Conservation (phyloP, 495 filamentous ascomycete genomes). For the Glarea lozoyensis region DNA sequence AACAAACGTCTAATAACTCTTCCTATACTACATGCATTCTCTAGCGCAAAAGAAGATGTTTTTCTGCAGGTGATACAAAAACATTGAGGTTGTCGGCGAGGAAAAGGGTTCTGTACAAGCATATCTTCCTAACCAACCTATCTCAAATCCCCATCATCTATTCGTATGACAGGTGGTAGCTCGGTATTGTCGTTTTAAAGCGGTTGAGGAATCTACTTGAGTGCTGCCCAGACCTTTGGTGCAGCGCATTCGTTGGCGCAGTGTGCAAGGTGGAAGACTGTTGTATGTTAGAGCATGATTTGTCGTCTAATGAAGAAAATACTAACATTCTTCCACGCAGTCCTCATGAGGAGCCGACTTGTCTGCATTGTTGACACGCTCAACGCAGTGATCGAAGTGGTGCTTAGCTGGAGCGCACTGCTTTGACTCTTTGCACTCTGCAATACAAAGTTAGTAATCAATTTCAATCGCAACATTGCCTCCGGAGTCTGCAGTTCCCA, state of each 20-base stretch:
- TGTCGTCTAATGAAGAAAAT: not conserved
- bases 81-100: slow-evolving; percentile 3
- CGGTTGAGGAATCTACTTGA: slow-evolving; percentile 57
- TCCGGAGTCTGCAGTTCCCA: not conserved
- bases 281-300: slow-evolving; percentile 4
- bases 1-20: too few species aligned
- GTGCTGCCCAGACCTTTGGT: slow-evolving; percentile 82
- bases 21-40: slow-evolving; percentile 23
- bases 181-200: slow-evolving; percentile 4
- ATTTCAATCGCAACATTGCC: too few species aligned
- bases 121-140: slow-evolving; percentile 1
- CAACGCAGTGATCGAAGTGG: slow-evolving; percentile 95
- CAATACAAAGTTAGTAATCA: slow-evolving; percentile 16
- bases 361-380: slow-evolving; percentile 73
- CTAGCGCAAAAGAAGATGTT: slow-evolving; percentile 9
- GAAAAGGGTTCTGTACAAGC: slow-evolving; percentile 14
- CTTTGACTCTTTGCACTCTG: slow-evolving; percentile 82
- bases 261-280: slow-evolving; percentile 97
- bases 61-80: slow-evolving; percentile 17
- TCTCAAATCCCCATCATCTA: slow-evolving; percentile 14
- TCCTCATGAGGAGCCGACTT: slow-evolving; percentile 63
- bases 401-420: slow-evolving; percentile 84
- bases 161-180: slow-evolving; percentile 1
- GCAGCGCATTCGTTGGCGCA: slow-evolving; percentile 87
- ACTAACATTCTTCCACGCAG: slow-evolving; percentile 98